Evolutionary conservation across 2,329 filamentous ascomycete genomes (phyloP), one percentile per base, ranked within the genome.

Genomic region (Bipolaris victoriae): DNA sequence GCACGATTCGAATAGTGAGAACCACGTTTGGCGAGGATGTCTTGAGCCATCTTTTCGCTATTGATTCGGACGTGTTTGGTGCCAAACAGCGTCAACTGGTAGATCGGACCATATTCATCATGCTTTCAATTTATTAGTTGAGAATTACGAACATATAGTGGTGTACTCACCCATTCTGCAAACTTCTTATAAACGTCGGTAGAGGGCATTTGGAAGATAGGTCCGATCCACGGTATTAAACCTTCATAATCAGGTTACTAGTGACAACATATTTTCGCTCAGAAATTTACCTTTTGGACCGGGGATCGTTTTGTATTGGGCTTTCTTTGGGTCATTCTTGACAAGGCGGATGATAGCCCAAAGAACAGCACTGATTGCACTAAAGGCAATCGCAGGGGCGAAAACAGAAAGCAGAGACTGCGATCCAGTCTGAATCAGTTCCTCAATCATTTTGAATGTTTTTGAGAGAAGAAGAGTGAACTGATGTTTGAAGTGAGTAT

Each of bases 31-130:
- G 49, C 49, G 29, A 52, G 49, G 16, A 52, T 10, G 20, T 52
- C 49, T 18, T 52, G 49, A 6, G 39, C 40, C 15, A 52, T 36
- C 49, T 52, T 52, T 24, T 52, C 49, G 29, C 49, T 52, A 5
- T 52, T 52, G 31, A 52, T 44, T 15, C 49, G 49, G 11, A 52
- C 22, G 1, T 52, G 49, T 15, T 33, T 52, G 0, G 36, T 24
- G 7, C 49, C 49, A 5, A 52, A 52, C 15, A 52, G 49, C 15
- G 49, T 52, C 4, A 45, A 52, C 31, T 52, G 49, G 40, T 52
- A 52, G 29, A 52, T 45, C 1, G 49, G 49, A 13, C 49, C 49
- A 3, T 52, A 52, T 20, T 52, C 26, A 36, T 52, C 49, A 20
- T 52, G 49, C 49, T 52, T 1, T 3, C 1, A 2, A 5, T 3